These are phyloP conservation scores for Dryadomyces quercus-mongolicae DNA, from an alignment of 2,329 filamentous ascomycete species.

Conservation along the genomic window DNA sequence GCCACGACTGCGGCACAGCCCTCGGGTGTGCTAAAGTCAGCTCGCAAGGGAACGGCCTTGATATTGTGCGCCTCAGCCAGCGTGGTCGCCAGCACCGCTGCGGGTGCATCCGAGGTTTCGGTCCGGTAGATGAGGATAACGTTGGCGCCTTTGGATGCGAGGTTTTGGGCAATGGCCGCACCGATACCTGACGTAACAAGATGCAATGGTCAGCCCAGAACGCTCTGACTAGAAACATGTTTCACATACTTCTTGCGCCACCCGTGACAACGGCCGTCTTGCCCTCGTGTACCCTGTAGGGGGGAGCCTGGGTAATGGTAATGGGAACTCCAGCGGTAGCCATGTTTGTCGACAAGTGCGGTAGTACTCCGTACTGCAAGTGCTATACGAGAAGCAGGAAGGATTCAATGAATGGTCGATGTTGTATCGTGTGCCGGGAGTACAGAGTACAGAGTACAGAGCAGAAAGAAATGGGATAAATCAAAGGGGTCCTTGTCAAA, in stretches of 20 bases:
- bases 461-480: no score
- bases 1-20: constrained; percentile 9
- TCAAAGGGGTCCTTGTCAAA: no score
- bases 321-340: not conserved
- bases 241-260: not conserved
- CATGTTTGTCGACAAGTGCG: not conserved
- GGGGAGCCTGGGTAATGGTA: not conserved
- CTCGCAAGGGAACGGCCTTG: constrained; percentile 52
- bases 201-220: no score
- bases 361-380: no score
- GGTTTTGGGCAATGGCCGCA: constrained; percentile 47
- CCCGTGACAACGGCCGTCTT: not conserved
- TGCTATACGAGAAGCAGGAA: not conserved
- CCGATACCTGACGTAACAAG: constrained; percentile 50
- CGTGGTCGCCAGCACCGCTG: constrained; percentile 47
- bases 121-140: constrained; percentile 59
- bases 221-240: not conserved
- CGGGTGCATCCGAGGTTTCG: constrained; percentile 23
- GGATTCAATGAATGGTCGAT: no score
- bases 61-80: constrained; percentile 47
- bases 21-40: constrained; percentile 53
- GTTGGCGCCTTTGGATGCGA: constrained; percentile 58
- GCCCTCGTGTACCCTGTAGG: not conserved
- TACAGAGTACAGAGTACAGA: no score
- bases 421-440: no score